Conservation (phyloP, 352 stramenopile species). For the Globisporangium barbulae region DNA sequence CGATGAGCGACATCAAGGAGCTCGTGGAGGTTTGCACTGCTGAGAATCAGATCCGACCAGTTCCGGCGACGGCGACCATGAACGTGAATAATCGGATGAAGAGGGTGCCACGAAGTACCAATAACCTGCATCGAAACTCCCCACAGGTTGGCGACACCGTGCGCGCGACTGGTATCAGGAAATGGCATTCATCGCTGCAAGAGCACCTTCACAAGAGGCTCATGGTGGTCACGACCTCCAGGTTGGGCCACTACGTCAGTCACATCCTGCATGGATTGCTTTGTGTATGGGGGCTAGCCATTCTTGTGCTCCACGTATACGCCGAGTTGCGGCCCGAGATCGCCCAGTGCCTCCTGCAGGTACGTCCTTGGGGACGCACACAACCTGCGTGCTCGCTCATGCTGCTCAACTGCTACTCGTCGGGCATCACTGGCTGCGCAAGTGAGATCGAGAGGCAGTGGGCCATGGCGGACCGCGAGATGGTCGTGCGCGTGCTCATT, state of each 20-base stretch:
- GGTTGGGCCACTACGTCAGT: neutral
- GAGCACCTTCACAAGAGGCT: neutral
- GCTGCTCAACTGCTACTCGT: conserved; percentile 24
- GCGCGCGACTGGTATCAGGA: neutral
- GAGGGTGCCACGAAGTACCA: neutral
- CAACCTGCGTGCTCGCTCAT: conserved; percentile 26
- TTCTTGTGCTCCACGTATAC: conserved; percentile 25
- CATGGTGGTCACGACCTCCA: neutral
- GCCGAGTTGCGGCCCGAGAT: conserved; percentile 12
- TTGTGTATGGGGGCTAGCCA: conserved; percentile 15
- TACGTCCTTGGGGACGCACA: conserved; percentile 20
- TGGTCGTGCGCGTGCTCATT: conserved; percentile 23
- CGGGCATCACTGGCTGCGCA: conserved; percentile 10
- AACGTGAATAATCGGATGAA: neutral
- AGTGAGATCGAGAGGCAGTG: conserved; percentile 17
- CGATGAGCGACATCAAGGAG: conserved; percentile 2
- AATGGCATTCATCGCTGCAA: neutral
- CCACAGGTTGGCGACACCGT: neutral
- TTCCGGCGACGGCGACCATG: neutral
- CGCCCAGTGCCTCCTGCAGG: conserved; percentile 23
- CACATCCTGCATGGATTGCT: neutral
- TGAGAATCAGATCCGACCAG: neutral
- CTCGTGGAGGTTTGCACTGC: neutral
- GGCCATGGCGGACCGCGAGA: conserved; percentile 18
- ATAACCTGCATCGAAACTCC: neutral